Base-by-base conservation (phyloP, 129 eudicot genomes). In the Chrysanthemum lavandulifolium region DNA sequence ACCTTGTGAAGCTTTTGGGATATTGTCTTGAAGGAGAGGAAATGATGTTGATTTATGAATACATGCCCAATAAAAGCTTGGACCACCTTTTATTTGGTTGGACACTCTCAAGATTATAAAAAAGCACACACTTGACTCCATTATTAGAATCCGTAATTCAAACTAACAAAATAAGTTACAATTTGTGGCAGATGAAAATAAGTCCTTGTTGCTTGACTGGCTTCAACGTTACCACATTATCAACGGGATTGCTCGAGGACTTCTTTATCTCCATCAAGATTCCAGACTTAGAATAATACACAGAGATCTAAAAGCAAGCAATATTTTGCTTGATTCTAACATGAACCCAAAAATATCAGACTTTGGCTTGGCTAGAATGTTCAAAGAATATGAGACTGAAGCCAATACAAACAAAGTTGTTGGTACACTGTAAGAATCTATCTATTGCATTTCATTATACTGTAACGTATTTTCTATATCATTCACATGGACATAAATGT, bases 261-360 rank as follows among this genome's bases (percentile, higher is more conserved):
- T 83, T 55, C 75, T 79, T 5, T 83, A 83, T 72, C 86, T 83
- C 67, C 86, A 83, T 66, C 78, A 78, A 48, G 83, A 83, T 71
- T 83, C 86, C 16, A 67, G 79, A 14, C 79, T 21, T 47, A 36
- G 72, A 65, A 75, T 75, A 53, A 56, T 75, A 33, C 79, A 75
- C 4, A 75, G 79, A 75, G 79, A 75, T 73, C 73, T 83, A 21
- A 83, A 83, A 78, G 76, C 87, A 13, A 58, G 81, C 61, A 83
- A 83, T 45, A 71, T 79, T 31, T 60, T 83, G 47, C 70, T 83
- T 40, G 81, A 83, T 56, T 66, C 49, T 16, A 51, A 83, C 40
- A 53, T 83, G 74, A 71, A 74, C 27, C 78, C 87, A 4, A 83
- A 75, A 36, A 83, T 83, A 15, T 83, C 87, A 58, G 87, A 83